Evolutionary conservation across 2,329 filamentous ascomycete species (phyloP).

Genomic region (Arthrobotrys iridis): DNA sequence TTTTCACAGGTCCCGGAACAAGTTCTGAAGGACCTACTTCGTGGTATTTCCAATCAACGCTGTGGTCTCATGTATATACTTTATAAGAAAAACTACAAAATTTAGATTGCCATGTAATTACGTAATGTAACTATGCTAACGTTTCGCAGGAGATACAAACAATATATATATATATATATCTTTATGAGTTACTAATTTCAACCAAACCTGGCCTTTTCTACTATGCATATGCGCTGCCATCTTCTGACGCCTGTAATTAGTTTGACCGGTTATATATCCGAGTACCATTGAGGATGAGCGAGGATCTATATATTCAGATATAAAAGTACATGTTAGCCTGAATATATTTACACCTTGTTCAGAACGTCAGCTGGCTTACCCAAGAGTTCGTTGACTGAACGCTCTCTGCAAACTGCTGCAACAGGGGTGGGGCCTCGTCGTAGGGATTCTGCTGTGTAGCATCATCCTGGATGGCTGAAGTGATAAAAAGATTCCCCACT

Average conservation of each 20-base stretch:
- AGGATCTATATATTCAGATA: neutral
- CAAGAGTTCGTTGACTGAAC: conserved; percentile 29
- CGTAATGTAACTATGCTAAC: no score
- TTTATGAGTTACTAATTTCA: no score
- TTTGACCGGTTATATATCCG: conserved; percentile 19
- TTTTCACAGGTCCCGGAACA: neutral
- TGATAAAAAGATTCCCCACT: conserved; percentile 30
- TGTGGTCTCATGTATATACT: neutral
- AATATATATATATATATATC: no score
- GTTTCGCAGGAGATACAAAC: no score
- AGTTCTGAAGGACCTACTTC: neutral
- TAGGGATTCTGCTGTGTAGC: conserved; percentile 17
- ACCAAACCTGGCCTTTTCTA: no score
- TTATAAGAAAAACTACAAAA: no score
- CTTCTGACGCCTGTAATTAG: neutral
- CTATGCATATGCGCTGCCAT: neutral
- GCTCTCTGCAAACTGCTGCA: conserved; percentile 35
- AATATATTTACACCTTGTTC: neutral
- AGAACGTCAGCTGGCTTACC: conserved; percentile 12
- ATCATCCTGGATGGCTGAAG: conserved; percentile 26
- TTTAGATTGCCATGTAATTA: neutral
- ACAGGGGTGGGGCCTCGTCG: conserved; percentile 24
- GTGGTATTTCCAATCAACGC: neutral
- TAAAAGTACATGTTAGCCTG: neutral
- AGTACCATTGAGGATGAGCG: conserved; percentile 37